Conservation (phyloP, 2,329 filamentous ascomycete species). For the Clonostachys chloroleuca region DNA sequence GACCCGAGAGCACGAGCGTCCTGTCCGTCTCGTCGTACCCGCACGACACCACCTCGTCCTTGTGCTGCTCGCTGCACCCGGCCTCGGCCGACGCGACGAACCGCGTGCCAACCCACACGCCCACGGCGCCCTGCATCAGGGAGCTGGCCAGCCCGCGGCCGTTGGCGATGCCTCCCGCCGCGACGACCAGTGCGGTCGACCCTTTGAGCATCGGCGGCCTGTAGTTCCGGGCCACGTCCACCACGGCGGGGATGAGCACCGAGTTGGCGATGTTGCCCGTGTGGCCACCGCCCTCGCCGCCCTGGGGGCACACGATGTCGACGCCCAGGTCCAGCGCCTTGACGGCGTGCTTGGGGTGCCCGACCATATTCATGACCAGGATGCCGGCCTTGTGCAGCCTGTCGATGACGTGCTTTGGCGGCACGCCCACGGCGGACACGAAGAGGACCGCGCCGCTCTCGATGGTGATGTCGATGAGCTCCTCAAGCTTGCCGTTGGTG, state of each 20-base stretch:
- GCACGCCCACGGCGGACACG: constrained; percentile 84
- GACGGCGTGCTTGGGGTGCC: constrained; percentile 83
- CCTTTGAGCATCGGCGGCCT: constrained; percentile 66
- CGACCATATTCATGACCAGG: constrained; percentile 96
- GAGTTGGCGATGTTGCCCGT: constrained; percentile 83
- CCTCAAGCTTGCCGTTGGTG: constrained; percentile 81
- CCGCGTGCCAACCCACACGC: constrained; percentile 91
- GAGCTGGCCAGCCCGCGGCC: constrained; percentile 76
- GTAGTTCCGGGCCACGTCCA: constrained; percentile 75
- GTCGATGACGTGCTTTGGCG: constrained; percentile 68
- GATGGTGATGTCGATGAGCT: constrained; percentile 83
- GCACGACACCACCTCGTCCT: constrained; percentile 77
- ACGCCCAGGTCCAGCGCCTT: constrained; percentile 85
- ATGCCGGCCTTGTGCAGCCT: constrained; percentile 76
- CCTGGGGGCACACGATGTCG: constrained; percentile 88
- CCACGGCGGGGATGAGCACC: constrained; percentile 83
- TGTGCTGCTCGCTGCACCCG: constrained; percentile 76
- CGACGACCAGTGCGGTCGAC: constrained; percentile 72
- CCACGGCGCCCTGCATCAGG: constrained; percentile 82
- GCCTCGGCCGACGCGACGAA: constrained; percentile 85
- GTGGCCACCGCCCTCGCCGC: constrained; percentile 89
- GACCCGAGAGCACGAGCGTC: constrained; percentile 77
- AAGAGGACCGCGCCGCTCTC: constrained; percentile 81
- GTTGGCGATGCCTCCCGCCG: constrained; percentile 83
- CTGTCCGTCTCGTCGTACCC: constrained; percentile 74